phyloP scores from a whole-genome alignment of 495 filamentous ascomycete species.

The Cudoniella acicularis region DNA sequence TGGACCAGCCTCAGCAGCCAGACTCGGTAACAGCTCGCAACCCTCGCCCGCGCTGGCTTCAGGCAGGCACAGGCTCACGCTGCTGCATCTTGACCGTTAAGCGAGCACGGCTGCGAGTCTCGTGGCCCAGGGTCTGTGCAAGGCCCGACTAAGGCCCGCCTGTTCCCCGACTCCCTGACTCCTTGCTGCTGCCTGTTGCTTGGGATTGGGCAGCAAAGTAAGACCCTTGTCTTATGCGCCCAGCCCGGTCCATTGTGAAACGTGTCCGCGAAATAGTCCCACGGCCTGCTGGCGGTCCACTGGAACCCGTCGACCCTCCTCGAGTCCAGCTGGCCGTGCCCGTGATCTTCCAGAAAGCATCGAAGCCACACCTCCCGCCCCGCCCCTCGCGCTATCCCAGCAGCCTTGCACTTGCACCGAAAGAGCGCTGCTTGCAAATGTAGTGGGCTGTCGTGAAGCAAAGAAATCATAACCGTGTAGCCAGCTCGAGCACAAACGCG shows the following conservation, averaged over 20 bases:
- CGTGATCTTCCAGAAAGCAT: slow-evolving; percentile 26
- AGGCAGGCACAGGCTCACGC: not conserved
- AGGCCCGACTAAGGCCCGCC: not conserved
- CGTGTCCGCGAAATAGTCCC: slow-evolving; percentile 6
- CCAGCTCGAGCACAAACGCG: slow-evolving; percentile 3
- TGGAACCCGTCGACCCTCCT: no score
- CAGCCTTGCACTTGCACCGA: slow-evolving; percentile 9
- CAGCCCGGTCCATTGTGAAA: slow-evolving; percentile 22
- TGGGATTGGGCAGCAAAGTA: slow-evolving; percentile 24
- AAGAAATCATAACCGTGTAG: slow-evolving; percentile 4
- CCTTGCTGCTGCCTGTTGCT: not conserved
- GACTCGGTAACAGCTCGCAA: slow-evolving; percentile 7
- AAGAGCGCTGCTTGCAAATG: slow-evolving; percentile 17
- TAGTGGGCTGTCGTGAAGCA: not conserved
- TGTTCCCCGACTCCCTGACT: not conserved
- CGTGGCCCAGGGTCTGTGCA: slow-evolving; percentile 8
- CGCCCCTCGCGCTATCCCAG: not conserved
- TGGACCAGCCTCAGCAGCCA: not conserved
- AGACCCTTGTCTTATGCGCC: slow-evolving; percentile 7
- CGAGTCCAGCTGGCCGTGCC: slow-evolving; percentile 15
- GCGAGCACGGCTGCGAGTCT: not conserved
- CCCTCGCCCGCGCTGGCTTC: not conserved
- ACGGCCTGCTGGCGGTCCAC: not conserved
- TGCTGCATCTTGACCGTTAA: slow-evolving; percentile 13
- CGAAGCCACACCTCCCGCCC: slow-evolving; percentile 11